Evolutionary conservation across 768 basidiomycete genomes (phyloP).

Genomic region (Rhodotorula babjevae): DNA sequence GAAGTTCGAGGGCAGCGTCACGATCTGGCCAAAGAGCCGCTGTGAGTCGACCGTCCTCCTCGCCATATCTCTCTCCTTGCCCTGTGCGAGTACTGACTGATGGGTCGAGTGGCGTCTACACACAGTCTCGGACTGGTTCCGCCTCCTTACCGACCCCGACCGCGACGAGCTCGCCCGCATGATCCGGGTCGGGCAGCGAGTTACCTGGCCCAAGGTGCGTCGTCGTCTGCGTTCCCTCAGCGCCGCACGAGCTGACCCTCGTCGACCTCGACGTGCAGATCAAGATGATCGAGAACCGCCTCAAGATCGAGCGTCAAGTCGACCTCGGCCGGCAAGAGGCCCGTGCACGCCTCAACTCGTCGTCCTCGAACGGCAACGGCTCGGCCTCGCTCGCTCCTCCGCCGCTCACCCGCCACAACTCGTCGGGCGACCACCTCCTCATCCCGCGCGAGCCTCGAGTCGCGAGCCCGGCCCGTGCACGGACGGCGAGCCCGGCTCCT

Average conservation of each 20-base stretch:
- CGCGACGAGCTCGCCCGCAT: conserved; percentile 69
- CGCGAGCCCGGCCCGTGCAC: no score
- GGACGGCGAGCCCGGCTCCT: no score
- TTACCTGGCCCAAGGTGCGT: conserved; percentile 91
- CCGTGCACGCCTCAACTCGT: conserved; percentile 1
- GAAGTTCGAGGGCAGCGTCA: conserved; percentile 58
- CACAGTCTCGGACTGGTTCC: conserved; percentile 76
- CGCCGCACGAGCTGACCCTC: neutral
- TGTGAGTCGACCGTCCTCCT: conserved; percentile 7
- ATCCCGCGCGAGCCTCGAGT: neutral
- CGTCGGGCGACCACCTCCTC: neutral
- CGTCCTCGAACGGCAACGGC: neutral
- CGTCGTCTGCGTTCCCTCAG: no score
- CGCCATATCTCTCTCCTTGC: neutral
- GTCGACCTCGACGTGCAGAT: conserved; percentile 52
- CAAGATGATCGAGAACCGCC: conserved; percentile 90
- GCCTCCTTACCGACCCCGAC: conserved; percentile 52
- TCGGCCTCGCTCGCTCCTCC: neutral
- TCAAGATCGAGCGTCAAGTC: conserved; percentile 47
- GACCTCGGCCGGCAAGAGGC: conserved; percentile 35
- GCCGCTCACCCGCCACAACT: neutral
- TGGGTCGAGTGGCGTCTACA: fast-evolving
- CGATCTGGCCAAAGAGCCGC: conserved; percentile 45
- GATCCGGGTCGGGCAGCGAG: conserved; percentile 77
- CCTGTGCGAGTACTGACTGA: neutral